phyloP scores from a whole-genome alignment of 352 stramenopile species.

The Phytophthora brassicae region DNA sequence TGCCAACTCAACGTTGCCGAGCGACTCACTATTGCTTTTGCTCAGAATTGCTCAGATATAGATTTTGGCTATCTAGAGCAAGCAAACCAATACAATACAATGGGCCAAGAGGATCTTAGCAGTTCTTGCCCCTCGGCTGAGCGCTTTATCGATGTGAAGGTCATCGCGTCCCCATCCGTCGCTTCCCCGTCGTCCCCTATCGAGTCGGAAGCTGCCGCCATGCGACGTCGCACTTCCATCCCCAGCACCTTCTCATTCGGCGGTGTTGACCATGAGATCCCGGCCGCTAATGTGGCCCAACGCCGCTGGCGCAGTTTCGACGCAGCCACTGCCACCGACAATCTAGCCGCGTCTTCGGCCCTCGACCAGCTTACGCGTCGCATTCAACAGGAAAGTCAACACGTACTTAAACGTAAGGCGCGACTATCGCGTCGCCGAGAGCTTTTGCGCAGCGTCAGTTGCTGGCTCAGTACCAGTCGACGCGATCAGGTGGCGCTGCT shows the following conservation, averaged over 20 bases:
- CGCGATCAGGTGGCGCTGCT: constrained; percentile 62
- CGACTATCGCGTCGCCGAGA: constrained; percentile 45
- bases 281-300: constrained; percentile 27
- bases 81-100: too few species aligned
- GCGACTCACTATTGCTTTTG: constrained; percentile 26
- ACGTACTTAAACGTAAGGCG: constrained; percentile 42
- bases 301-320: constrained; percentile 71
- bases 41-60: constrained; percentile 8
- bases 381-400: constrained; percentile 55
- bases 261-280: constrained; percentile 26
- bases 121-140: constrained; percentile 3
- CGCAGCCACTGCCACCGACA: constrained; percentile 16
- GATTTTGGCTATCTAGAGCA: not conserved
- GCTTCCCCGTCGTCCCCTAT: constrained; percentile 1
- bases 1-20: constrained; percentile 16
- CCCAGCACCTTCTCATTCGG: constrained; percentile 58
- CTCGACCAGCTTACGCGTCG: constrained; percentile 47
- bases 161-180: not conserved
- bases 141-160: constrained; percentile 24
- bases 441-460: constrained; percentile 49
- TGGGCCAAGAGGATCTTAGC: constrained; percentile 36
- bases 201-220: constrained; percentile 29
- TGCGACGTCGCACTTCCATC: constrained; percentile 64
- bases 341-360: constrained; percentile 27
- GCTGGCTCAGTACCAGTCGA: constrained; percentile 46